Conservation (phyloP, 75 land plant species). For the Pinus tabuliformis region DNA sequence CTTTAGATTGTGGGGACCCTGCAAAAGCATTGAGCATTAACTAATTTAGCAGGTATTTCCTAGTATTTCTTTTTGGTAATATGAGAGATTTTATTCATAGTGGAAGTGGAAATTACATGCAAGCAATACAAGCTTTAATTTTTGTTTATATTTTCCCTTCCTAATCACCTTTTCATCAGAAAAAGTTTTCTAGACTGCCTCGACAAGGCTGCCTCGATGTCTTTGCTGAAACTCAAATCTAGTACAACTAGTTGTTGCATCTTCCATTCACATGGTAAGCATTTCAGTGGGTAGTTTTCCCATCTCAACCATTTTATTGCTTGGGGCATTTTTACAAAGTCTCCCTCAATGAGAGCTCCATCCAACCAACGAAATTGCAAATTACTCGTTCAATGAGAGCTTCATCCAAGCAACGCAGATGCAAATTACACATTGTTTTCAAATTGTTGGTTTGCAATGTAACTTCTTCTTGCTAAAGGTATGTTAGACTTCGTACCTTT, state of each 20-base stretch:
- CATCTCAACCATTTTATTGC: conserved; percentile 9
- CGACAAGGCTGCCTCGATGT: not conserved
- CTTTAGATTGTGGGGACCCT: too few species aligned
- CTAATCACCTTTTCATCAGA: not conserved
- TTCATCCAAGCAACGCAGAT: conserved; percentile 8
- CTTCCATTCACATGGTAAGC: conserved; percentile 7
- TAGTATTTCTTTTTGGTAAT: too few species aligned
- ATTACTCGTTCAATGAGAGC: conserved; percentile 7
- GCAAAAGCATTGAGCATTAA: too few species aligned
- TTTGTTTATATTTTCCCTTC: too few species aligned
- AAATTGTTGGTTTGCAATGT: conserved; percentile 1
- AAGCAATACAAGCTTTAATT: too few species aligned
- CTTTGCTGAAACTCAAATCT: conserved; percentile 5
- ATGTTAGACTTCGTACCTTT: conserved; percentile 3
- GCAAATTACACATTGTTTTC: conserved; percentile 4
- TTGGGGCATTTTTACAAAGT: conserved; percentile 9
- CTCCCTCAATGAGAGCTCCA: conserved; percentile 6
- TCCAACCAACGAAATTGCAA: conserved; percentile 11
- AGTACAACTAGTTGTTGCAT: conserved; percentile 7
- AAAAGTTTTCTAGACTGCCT: not conserved
- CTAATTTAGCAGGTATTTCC: too few species aligned
- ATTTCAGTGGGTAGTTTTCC: conserved; percentile 11
- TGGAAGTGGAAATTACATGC: too few species aligned
- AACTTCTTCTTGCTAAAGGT: conserved; percentile 13
- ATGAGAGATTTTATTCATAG: too few species aligned